A percentile compares a stretch with the other conserved stretches of the same genome.
Conservation (phyloP, 768 basidiomycete genomes). For the Auricularia sp. region DNA sequence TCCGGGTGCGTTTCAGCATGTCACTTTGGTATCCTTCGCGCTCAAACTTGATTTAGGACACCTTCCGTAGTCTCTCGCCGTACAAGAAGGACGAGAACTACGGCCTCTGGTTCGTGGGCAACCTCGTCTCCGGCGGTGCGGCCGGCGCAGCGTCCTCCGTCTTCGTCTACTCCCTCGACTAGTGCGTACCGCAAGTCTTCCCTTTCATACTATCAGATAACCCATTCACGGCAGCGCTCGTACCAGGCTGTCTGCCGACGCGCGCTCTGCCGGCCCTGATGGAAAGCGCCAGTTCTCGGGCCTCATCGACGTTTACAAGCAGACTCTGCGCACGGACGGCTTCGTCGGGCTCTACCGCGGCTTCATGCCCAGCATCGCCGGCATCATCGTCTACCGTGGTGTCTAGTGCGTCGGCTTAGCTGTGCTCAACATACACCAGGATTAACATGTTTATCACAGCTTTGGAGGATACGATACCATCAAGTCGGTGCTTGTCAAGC, state of each 20-base stretch:
- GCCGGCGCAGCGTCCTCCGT: constrained; percentile 33
- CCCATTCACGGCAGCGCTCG: constrained; percentile 22
- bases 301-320: constrained; percentile 33
- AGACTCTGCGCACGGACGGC: constrained; percentile 33
- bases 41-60: constrained; percentile 17
- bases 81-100: constrained; percentile 30
- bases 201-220: neutral
- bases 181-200: constrained; percentile 15
- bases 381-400: constrained; percentile 35
- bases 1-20: constrained; percentile 16
- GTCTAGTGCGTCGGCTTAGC: constrained; percentile 25
- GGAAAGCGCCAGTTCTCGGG: constrained; percentile 34
- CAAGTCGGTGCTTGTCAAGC: constrained; percentile 5
- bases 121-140: constrained; percentile 33
- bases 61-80: constrained; percentile 29
- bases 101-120: constrained; percentile 29
- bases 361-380: constrained; percentile 32
- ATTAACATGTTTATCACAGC: constrained; percentile 12
- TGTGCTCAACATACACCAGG: too few species aligned
- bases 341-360: constrained; percentile 32
- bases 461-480: constrained; percentile 37
- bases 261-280: constrained; percentile 26
- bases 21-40: neutral
- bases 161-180: constrained; percentile 39
- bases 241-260: constrained; percentile 33